These are phyloP conservation scores for Fusarium liriodendri DNA, from an alignment of 2,329 filamentous ascomycete species.

Conservation along the genomic window DNA sequence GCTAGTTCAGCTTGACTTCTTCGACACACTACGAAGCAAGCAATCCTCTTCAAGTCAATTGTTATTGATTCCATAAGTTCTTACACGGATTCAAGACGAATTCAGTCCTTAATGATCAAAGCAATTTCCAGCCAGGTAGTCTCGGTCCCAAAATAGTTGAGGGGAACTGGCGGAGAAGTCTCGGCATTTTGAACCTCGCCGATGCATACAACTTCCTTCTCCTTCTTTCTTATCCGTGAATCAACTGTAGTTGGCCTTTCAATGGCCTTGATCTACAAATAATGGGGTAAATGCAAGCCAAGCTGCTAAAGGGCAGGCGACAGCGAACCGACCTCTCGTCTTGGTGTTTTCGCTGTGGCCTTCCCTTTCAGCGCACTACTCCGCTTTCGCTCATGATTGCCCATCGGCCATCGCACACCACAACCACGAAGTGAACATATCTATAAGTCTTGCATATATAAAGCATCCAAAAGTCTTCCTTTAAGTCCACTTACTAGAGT, in stretches of 20 bases:
- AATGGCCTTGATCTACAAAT: not conserved
- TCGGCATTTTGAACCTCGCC: not conserved
- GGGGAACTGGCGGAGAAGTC: not conserved
- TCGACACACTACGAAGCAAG: not conserved
- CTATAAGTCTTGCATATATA: not conserved
- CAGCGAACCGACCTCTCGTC: not conserved
- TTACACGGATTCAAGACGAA: too few species aligned
- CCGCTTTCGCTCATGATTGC: not conserved
- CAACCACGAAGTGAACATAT: not conserved
- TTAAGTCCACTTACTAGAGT: not conserved
- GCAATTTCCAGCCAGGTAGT: not conserved
- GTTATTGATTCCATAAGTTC: not conserved
- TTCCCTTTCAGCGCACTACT: not conserved
- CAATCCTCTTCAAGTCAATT: not conserved
- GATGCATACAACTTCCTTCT: not conserved
- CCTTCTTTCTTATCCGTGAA: not conserved
- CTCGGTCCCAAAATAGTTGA: not conserved
- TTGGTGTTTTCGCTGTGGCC: not conserved
- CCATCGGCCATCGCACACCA: not conserved
- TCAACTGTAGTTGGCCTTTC: not conserved
- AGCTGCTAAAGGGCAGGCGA: not conserved
- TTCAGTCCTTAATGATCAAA: not conserved
- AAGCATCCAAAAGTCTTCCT: not conserved
- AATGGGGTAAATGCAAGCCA: not conserved
- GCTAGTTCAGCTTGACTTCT: not conserved